Percentiles rank a stretch among this genome's conserved stretches.
Conservation (phyloP, 163 green algal species). For the Scenedesmus sp. region DNA sequence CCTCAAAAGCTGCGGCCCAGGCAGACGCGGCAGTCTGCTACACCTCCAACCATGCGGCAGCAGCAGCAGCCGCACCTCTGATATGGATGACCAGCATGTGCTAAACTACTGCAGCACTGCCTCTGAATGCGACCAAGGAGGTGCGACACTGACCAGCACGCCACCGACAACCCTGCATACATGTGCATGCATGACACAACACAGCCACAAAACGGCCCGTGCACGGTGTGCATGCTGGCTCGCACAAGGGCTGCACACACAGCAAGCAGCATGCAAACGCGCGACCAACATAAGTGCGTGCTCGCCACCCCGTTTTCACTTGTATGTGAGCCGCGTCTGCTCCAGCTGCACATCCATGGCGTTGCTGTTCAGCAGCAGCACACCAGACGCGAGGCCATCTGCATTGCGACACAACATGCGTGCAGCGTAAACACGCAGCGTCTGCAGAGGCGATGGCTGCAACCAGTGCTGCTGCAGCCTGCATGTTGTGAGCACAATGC, state of each 20-base stretch:
- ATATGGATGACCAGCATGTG: neutral
- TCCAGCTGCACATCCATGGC: slow-evolving; percentile 73
- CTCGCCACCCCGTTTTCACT: neutral
- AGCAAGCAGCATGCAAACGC: too few species aligned
- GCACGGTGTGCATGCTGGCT: neutral
- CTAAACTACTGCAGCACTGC: neutral
- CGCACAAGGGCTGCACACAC: neutral
- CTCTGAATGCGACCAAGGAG: neutral
- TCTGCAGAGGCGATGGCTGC: neutral
- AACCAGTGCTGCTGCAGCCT: too few species aligned
- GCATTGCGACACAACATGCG: neutral
- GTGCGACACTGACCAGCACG: too few species aligned
- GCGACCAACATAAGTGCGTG: too few species aligned
- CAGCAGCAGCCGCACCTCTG: too few species aligned
- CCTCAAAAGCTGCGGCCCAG: slow-evolving; percentile 60
- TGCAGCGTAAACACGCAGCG: neutral
- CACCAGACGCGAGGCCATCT: slow-evolving; percentile 67
- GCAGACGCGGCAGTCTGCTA: slow-evolving; percentile 74
- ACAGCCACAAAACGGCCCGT: too few species aligned
- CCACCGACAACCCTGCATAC: too few species aligned
- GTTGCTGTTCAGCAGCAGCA: slow-evolving; percentile 80
- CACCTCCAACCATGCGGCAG: slow-evolving; percentile 62
- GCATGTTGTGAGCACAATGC: too few species aligned
- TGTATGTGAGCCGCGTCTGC: slow-evolving; percentile 57
- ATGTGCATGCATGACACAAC: too few species aligned